Conservation (phyloP, 208 protist species). For the Leishmania aethiopica region DNA sequence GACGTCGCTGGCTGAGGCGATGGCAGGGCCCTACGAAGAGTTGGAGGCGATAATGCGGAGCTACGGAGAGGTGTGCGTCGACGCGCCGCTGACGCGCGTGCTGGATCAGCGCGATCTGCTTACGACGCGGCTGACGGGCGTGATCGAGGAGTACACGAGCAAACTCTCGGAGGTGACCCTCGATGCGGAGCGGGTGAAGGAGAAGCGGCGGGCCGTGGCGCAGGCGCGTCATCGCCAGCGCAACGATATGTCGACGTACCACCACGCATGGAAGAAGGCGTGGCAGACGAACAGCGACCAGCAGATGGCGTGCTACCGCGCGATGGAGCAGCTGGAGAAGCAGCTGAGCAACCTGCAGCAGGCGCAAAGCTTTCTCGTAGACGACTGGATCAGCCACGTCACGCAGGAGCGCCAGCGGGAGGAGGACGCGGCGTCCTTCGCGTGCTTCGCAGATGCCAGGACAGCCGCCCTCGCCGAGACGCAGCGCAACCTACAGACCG, state of each 20-base stretch:
- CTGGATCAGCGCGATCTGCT: conserved; percentile 34
- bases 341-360: conserved; percentile 51
- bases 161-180: conserved; percentile 17
- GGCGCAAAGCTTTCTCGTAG: conserved; percentile 49
- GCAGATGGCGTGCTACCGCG: conserved; percentile 60
- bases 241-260: conserved; percentile 39
- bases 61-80: conserved; percentile 36
- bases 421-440: conserved; percentile 59
- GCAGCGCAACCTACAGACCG: conserved; percentile 36
- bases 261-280: conserved; percentile 45
- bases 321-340: conserved; percentile 78
- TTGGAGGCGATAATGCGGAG: conserved; percentile 50
- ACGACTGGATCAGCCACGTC: conserved; percentile 56
- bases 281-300: conserved; percentile 66
- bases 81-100: conserved; percentile 34
- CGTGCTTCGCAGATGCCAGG: conserved; percentile 50
- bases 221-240: conserved; percentile 38
- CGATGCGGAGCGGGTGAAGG: conserved; percentile 49
- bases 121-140: conserved; percentile 8
- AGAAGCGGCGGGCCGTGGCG: conserved; percentile 32
- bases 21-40: conserved; percentile 58
- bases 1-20: conserved; percentile 65
- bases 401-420: conserved; percentile 52
- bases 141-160: conserved; percentile 16
- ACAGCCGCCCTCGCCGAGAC: conserved; percentile 50